Percentiles rank a stretch among this genome's conserved stretches.
Evolutionary conservation across 108 stramenopile species (phyloP).

Genomic region (Cyclostephanos tholiformis): DNA sequence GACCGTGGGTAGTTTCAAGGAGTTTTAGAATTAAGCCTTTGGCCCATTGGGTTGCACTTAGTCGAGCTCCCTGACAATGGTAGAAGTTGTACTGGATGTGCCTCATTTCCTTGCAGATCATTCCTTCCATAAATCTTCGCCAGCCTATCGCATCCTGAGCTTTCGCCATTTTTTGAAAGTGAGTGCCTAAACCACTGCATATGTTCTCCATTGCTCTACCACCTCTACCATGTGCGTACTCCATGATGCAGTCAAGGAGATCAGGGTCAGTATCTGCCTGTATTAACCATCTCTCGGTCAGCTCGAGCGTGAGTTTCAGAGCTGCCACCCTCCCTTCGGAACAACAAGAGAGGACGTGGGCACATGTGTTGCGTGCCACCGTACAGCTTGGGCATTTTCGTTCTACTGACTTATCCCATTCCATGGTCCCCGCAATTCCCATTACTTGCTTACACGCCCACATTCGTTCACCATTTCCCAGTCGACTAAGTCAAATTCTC

Average conservation of each 20-base stretch:
- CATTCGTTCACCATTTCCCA: constrained; percentile 9
- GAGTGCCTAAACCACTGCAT: too few species aligned
- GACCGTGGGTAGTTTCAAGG: not conserved
- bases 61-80: not conserved
- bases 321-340: not conserved
- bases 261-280: not conserved
- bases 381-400: constrained; percentile 6
- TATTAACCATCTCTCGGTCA: not conserved
- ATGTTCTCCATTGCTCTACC: not conserved
- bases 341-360: not conserved
- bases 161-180: not conserved
- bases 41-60: not conserved
- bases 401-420: not conserved
- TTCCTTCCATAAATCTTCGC: constrained; percentile 28
- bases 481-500: not conserved
- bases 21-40: not conserved
- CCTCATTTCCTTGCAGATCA: not conserved
- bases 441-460: constrained; percentile 19
- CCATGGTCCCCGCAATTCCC: constrained; percentile 10
- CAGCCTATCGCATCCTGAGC: constrained; percentile 22
- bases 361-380: not conserved
- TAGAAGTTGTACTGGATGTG: not conserved
- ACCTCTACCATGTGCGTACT: not conserved
- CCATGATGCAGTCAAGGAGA: not conserved
- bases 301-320: not conserved